Base-by-base conservation (phyloP, 768 basidiomycete species). In the Amanita phalloides region DNA sequence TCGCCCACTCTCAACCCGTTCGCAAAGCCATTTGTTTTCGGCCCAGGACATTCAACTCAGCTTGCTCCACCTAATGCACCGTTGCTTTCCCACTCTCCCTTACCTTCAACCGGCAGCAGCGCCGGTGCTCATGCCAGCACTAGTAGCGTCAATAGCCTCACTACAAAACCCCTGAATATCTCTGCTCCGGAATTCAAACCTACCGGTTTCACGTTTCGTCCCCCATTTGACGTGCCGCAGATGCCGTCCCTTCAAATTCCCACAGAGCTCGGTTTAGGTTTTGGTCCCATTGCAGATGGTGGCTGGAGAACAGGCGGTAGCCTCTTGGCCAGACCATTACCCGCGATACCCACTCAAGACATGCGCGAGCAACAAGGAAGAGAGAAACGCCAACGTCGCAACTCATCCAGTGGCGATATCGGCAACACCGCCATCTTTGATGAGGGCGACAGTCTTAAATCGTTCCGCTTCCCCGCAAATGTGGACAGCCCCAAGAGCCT, bases 1-100 rank as follows among this genome's bases (percentile, higher is more conserved):
- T 56, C 45, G 55, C 53, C 64, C 21, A 17, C 23, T n/a, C 73
- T 90, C 45, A 92, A 92, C 62, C 90, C 90, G 0, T 73, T 78
- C 46, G 90, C 90, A 5, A 88, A 87, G 61, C 87, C 90, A 0
- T 92, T 92, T 57, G 82, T 90, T 7, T 91, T 91, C 62, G 86
- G 86, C 49, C 54, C 67, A 32, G 64, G 60, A 37, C 66, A 64
- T 42, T 61, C 63, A 25, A 63, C 67, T 10, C 64, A 45, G 41
- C 36, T 43, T 20, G 23, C 35, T 28, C 67, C 69, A 49, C 68
- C 70, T 10, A 60, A 63, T 55, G 62, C 71, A 33, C 61, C 71
- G 39, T 35, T 66, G 11, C 52, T 70, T 45, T 51, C 63, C 10
- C 74, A 75, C 60, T 60, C 69, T 7, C 73, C 73, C 41, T 60